A percentile compares a stretch with the other conserved stretches of the same genome.
These are phyloP conservation scores for Pseudogymnoascus sp. DNA, from an alignment of 2,329 filamentous ascomycete genomes.

Conservation along the genomic window DNA sequence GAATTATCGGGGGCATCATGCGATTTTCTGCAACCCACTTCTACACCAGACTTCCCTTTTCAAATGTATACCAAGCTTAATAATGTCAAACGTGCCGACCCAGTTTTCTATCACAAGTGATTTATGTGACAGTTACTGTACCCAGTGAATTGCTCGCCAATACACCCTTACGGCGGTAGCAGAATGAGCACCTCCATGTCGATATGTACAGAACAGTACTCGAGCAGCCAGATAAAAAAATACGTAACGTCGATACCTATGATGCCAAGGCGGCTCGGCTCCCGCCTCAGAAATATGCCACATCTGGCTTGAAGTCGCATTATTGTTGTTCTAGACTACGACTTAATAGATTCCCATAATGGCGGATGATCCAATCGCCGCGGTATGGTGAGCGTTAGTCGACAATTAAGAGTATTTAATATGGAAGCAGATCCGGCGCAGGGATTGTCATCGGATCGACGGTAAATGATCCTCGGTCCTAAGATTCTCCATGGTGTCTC, in stretches of 20 bases:
- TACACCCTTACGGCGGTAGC: neutral
- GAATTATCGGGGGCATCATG: neutral
- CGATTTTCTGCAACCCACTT: neutral
- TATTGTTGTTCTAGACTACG: neutral
- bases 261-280: neutral
- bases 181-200: too few relatives aligned
- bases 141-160: neutral
- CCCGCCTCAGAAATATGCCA: neutral
- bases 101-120: neutral
- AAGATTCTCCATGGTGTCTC: neutral
- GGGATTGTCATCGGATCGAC: conserved; percentile 5
- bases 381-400: neutral
- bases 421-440: neutral
- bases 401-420: neutral
- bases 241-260: neutral
- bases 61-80: conserved; percentile 4
- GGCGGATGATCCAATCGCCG: neutral
- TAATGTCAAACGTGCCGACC: neutral
- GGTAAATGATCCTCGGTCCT: conserved; percentile 5
- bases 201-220: neutral
- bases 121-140: neutral
- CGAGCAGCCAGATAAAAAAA: neutral
- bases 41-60: neutral
- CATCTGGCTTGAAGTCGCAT: neutral
- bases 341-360: neutral